phyloP scores from a whole-genome alignment of 441 rosid species.

The Macaranga tanarius region DNA sequence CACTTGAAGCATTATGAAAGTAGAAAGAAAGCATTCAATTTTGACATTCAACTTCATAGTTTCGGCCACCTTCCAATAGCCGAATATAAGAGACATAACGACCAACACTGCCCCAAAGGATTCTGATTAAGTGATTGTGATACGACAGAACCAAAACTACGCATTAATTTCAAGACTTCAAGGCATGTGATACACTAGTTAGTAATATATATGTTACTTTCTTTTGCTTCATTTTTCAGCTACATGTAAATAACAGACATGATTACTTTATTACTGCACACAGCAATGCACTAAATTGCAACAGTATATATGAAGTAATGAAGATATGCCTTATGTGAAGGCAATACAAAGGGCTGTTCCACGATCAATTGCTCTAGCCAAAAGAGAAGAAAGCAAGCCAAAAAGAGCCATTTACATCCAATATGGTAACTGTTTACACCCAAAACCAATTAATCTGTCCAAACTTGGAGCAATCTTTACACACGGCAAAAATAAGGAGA shows the following conservation, averaged over 20 bases:
- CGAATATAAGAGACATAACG: background rate
- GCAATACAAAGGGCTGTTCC: background rate
- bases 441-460: constrained; percentile 2
- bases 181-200: background rate
- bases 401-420: constrained; percentile 1
- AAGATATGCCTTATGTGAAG: background rate
- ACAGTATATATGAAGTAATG: background rate
- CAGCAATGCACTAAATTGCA: background rate
- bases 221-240: constrained; percentile 9
- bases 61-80: background rate
- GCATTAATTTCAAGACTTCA: no score
- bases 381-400: constrained; percentile 12
- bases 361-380: constrained; percentile 4
- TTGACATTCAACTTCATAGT: no score
- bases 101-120: background rate
- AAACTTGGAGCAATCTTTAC: constrained; percentile 8
- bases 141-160: no score
- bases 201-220: constrained; percentile 5
- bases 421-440: background rate
- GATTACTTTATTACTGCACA: constrained; percentile 17
- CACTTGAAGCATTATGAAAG: background rate
- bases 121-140: no score
- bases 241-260: background rate
- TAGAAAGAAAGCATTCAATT: background rate
- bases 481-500: background rate